phyloP scores from a whole-genome alignment of 805 yeast genomes.

The Kregervanrija fluxuum region DNA sequence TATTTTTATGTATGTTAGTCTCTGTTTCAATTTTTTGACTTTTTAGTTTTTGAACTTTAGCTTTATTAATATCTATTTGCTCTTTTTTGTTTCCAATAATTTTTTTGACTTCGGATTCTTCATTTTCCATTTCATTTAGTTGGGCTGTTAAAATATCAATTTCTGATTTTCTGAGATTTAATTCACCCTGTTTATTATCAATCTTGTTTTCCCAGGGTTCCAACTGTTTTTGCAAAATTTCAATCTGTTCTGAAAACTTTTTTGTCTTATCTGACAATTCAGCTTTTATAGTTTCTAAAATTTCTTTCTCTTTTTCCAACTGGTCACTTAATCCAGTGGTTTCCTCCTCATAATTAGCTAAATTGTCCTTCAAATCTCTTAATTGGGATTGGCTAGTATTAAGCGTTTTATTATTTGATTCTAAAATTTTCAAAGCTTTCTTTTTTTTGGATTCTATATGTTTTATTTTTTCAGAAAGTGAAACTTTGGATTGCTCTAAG shows the following conservation, averaged over 20 bases:
- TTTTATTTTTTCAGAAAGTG: slow-evolving; percentile 70
- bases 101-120: slow-evolving; percentile 36
- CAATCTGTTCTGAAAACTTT: slow-evolving; percentile 58
- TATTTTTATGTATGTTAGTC: slow-evolving; percentile 54
- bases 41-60: slow-evolving; percentile 36
- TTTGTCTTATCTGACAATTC: slow-evolving; percentile 71
- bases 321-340: slow-evolving; percentile 36
- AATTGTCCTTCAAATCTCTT: slow-evolving; percentile 36
- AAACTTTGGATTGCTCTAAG: slow-evolving; percentile 52
- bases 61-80: slow-evolving; percentile 38
- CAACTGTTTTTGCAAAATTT: slow-evolving; percentile 50
- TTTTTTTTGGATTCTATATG: slow-evolving; percentile 51
- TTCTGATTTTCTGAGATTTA: slow-evolving; percentile 57
- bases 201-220: slow-evolving; percentile 80
- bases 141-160: slow-evolving; percentile 51
- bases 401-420: slow-evolving; percentile 38
- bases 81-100: slow-evolving; percentile 31
- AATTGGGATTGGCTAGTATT: slow-evolving; percentile 41
- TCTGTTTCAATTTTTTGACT: slow-evolving; percentile 41
- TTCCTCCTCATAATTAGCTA: slow-evolving; percentile 37
- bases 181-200: slow-evolving; percentile 53
- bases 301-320: slow-evolving; percentile 44
- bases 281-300: slow-evolving; percentile 56
- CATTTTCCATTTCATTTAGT: slow-evolving; percentile 34
- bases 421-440: slow-evolving; percentile 50